Evolutionary conservation across 1,284 basidiomycete species (phyloP).

Genomic region (Termitomyces sp.): DNA sequence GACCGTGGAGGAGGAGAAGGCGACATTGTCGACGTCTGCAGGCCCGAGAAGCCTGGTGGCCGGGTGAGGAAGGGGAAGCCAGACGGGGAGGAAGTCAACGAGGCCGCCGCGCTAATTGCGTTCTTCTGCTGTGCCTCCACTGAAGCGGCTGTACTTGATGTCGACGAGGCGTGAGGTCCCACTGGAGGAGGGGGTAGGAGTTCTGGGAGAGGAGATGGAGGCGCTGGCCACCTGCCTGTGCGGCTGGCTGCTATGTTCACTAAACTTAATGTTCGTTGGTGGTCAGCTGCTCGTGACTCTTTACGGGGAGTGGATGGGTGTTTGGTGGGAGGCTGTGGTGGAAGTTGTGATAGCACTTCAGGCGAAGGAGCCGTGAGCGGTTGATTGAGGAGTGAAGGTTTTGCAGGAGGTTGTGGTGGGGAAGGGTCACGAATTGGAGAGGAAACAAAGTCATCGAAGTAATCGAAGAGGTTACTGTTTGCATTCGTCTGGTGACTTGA

Average conservation of each 20-base stretch:
- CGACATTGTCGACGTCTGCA: conserved; percentile 3
- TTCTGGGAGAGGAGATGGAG: conserved; percentile 48
- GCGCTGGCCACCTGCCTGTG: conserved; percentile 58
- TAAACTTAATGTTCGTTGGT: conserved; percentile 50
- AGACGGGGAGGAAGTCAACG: conserved; percentile 4
- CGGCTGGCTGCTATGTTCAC: conserved; percentile 49
- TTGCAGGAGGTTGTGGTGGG: conserved; percentile 40
- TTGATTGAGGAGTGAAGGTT: conserved; percentile 20
- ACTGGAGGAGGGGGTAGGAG: conserved; percentile 39
- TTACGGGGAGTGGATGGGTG: conserved; percentile 22
- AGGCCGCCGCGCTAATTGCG: conserved; percentile 1
- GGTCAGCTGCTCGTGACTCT: conserved; percentile 33
- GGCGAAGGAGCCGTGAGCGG: conserved; percentile 11
- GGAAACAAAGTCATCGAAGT: conserved; percentile 42
- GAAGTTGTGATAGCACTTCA: background rate
- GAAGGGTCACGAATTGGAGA: conserved; percentile 33
- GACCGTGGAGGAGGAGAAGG: conserved; percentile 7
- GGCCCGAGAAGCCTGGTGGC: conserved; percentile 7
- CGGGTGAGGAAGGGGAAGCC: conserved; percentile 6
- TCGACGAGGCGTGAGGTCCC: conserved; percentile 4
- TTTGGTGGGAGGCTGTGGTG: conserved; percentile 15
- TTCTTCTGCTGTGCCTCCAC: conserved; percentile 4
- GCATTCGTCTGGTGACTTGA: conserved; percentile 9
- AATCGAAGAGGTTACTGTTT: conserved; percentile 11
- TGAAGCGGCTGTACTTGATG: background rate